Evolutionary conservation across 306 rosid species (phyloP).

Genomic region (Vigna hirtella): DNA sequence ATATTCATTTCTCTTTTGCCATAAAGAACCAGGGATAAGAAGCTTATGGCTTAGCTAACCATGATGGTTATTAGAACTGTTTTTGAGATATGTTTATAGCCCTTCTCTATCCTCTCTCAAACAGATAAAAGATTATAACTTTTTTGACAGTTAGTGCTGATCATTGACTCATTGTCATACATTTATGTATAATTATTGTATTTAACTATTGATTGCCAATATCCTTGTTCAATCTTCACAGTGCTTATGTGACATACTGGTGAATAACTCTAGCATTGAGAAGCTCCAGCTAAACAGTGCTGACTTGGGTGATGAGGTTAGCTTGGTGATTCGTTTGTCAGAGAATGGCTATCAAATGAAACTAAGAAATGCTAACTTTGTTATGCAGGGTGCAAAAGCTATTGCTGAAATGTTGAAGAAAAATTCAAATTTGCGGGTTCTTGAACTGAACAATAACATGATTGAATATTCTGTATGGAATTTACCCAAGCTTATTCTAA

Average conservation of each 20-base stretch:
- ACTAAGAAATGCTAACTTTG: constrained; percentile 40
- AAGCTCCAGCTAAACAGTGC: constrained; percentile 92
- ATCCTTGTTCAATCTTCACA: constrained; percentile 65
- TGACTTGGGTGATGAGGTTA: constrained; percentile 95
- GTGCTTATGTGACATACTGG: constrained; percentile 83
- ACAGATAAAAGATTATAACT: constrained; percentile 18
- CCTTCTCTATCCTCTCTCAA: constrained; percentile 25
- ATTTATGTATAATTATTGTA: constrained; percentile 36
- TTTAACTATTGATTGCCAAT: constrained; percentile 21
- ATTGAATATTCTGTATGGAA: constrained; percentile 91
- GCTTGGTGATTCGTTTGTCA: constrained; percentile 44
- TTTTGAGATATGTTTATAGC: constrained; percentile 30
- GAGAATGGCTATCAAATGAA: constrained; percentile 31
- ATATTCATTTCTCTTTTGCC: constrained; percentile 17
- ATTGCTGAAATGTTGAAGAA: constrained; percentile 88
- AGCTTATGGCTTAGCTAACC: constrained; percentile 34
- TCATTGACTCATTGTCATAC: constrained; percentile 36
- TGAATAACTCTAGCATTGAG: constrained; percentile 73
- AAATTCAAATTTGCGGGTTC: constrained; percentile 76
- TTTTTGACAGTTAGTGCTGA: constrained; percentile 29
- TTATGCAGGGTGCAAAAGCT: constrained; percentile 89
- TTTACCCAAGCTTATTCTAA: constrained; percentile 44
- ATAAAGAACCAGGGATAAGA: constrained; percentile 34
- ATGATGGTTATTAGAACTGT: constrained; percentile 27
- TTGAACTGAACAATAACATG: constrained; percentile 93